Evolutionary conservation across 1,139 yeast species (phyloP).

Genomic region (Saccharomyces pastorianus): DNA sequence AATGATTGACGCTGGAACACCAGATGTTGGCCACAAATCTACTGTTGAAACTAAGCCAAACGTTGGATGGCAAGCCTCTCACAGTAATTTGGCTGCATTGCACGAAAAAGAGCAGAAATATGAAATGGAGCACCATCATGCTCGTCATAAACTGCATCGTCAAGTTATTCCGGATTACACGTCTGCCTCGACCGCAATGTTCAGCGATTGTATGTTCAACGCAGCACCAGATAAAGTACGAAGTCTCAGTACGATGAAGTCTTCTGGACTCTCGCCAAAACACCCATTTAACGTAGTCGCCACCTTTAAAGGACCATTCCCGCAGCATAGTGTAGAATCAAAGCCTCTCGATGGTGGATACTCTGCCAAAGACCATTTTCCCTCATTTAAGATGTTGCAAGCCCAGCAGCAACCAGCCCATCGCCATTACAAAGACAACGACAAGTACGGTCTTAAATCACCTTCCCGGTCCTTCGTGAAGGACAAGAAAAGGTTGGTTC

Average conservation of each 20-base stretch:
- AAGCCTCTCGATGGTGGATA: background rate
- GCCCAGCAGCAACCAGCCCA: conserved; percentile 7
- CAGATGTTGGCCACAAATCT: background rate
- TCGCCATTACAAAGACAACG: conserved; percentile 1
- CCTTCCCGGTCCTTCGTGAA: conserved; percentile 2
- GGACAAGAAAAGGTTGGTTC: conserved; percentile 19
- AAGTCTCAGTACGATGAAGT: background rate
- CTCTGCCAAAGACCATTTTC: background rate
- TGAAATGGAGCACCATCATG: conserved; percentile 3
- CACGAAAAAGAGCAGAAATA: conserved; percentile 1
- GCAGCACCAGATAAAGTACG: background rate
- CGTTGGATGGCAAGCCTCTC: background rate
- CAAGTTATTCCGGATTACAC: conserved; percentile 11
- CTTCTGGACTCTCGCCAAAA: conserved; percentile 1
- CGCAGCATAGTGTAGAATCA: background rate
- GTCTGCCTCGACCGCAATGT: conserved; percentile 17
- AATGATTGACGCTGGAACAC: background rate
- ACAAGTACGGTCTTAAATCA: conserved; percentile 1
- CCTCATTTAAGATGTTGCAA: background rate
- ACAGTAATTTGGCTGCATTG: background rate
- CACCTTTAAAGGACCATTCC: background rate
- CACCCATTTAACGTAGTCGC: conserved; percentile 6
- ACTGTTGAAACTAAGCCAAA: conserved; percentile 1
- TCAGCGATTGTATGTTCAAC: conserved; percentile 18
- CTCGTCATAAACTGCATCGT: conserved; percentile 3